Evolutionary conservation across 1,284 basidiomycete genomes (phyloP).

Genomic region (Mixia osmundae): DNA sequence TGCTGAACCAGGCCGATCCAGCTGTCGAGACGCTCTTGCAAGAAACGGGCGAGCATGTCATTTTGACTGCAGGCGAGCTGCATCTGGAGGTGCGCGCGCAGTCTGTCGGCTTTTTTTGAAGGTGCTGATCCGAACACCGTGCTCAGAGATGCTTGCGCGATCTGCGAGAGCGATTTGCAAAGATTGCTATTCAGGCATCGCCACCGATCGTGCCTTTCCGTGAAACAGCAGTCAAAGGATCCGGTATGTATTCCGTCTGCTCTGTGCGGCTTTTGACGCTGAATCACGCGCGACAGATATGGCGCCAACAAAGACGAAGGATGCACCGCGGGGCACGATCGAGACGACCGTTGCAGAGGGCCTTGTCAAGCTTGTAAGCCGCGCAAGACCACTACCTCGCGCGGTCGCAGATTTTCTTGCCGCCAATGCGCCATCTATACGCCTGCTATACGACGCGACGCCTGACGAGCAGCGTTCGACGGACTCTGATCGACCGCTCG

Average conservation of each 20-base stretch:
- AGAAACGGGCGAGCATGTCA: constrained; percentile 91
- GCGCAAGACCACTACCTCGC: constrained; percentile 54
- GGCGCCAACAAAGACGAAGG: constrained; percentile 52
- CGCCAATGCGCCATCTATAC: constrained; percentile 35
- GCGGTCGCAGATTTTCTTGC: constrained; percentile 46
- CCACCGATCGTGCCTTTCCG: constrained; percentile 94
- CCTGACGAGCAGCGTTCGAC: too few relatives aligned
- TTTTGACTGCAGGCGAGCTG: constrained; percentile 83
- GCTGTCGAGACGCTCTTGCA: constrained; percentile 95
- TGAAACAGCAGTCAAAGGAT: constrained; percentile 66
- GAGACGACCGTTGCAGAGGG: constrained; percentile 42
- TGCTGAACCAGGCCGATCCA: constrained; percentile 86
- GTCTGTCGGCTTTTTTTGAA: neutral
- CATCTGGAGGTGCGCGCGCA: constrained; percentile 74
- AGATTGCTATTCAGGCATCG: constrained; percentile 74
- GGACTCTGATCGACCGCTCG: too few relatives aligned
- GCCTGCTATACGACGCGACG: constrained; percentile 5
- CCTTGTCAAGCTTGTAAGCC: constrained; percentile 57
- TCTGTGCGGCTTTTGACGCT: constrained; percentile 3
- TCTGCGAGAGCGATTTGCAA: constrained; percentile 78
- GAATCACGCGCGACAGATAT: too few relatives aligned
- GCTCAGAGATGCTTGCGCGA: constrained; percentile 76
- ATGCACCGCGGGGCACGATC: constrained; percentile 54
- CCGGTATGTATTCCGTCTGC: constrained; percentile 28
- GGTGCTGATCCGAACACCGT: constrained; percentile 6